A percentile compares a stretch with the other conserved stretches of the same genome.
Evolutionary conservation across 208 protist species (phyloP).

Genomic region (Wallacemonas sp.): DNA sequence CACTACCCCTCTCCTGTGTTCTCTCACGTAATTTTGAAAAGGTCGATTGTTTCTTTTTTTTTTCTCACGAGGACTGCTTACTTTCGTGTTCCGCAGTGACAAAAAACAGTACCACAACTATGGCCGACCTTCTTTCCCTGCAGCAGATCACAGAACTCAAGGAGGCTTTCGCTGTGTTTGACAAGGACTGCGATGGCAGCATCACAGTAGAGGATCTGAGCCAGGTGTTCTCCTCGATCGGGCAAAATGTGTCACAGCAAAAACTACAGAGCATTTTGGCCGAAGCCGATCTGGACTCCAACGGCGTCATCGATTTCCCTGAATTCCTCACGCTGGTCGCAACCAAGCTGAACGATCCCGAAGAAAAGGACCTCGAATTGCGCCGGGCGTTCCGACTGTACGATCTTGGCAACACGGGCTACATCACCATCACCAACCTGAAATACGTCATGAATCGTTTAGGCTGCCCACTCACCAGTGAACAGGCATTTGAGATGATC

Average conservation of each 20-base stretch:
- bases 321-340: slow-evolving; percentile 94
- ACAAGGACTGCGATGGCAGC: slow-evolving; percentile 98
- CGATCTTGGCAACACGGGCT: slow-evolving; percentile 94
- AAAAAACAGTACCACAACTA: too few species aligned
- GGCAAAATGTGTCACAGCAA: slow-evolving; percentile 92
- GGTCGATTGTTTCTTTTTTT: too few species aligned
- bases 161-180: slow-evolving; percentile 99
- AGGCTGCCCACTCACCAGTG: slow-evolving; percentile 88
- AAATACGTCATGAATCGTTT: slow-evolving; percentile 92
- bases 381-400: slow-evolving; percentile 93
- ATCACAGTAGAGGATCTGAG: slow-evolving; percentile 99
- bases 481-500: slow-evolving; percentile 94
- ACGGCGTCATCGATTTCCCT: slow-evolving; percentile 98
- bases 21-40: too few species aligned
- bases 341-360: slow-evolving; percentile 86
- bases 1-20: too few species aligned
- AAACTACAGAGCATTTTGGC: slow-evolving; percentile 97
- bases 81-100: too few species aligned
- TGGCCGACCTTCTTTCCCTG: slow-evolving; percentile 95
- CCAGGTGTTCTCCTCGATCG: slow-evolving; percentile 99
- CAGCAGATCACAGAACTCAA: slow-evolving; percentile 99
- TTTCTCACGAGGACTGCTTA: too few species aligned
- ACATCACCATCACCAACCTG: slow-evolving; percentile 91
- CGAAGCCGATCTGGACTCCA: slow-evolving; percentile 97
- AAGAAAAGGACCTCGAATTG: slow-evolving; percentile 93